Percentiles rank a stretch among this genome's conserved stretches.
These are phyloP conservation scores for Metschnikowia gruessii DNA, from an alignment of 805 yeast species.

Conservation along the genomic window DNA sequence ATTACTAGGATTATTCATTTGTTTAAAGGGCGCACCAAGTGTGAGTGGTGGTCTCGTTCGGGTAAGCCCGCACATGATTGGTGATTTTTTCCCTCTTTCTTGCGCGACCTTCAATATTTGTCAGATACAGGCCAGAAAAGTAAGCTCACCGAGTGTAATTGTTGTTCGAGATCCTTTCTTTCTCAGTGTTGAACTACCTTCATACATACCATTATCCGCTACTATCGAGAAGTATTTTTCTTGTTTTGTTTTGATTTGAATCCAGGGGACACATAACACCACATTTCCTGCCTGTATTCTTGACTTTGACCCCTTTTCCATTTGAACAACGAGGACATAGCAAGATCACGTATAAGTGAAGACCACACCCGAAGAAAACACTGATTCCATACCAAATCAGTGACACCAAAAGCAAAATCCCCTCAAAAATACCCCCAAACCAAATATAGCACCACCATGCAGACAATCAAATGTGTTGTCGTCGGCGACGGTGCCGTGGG, in stretches of 20 bases:
- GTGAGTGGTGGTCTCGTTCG: conserved; percentile 4
- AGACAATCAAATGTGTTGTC: conserved; percentile 88
- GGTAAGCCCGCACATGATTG: conserved; percentile 11
- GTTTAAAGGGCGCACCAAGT: conserved; percentile 1
- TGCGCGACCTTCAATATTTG: conserved; percentile 6
- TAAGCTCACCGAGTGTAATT: conserved; percentile 9
- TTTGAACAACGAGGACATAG: background rate
- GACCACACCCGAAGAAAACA: conserved; percentile 2
- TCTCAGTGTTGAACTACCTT: conserved; percentile 1
- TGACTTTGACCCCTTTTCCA: background rate
- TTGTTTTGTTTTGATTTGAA: background rate
- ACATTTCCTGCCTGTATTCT: background rate
- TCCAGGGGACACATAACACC: background rate
- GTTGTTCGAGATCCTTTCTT: conserved; percentile 9
- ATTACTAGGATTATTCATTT: background rate
- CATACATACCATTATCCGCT: background rate
- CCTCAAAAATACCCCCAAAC: background rate
- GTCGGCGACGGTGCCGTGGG: conserved; percentile 99
- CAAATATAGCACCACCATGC: conserved; percentile 32
- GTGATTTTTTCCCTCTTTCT: conserved; percentile 8
- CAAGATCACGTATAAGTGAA: conserved; percentile 3
- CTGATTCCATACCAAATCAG: conserved; percentile 1
- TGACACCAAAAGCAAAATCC: background rate
- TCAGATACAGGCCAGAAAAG: conserved; percentile 10
- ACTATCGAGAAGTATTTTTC: background rate